Percentiles rank a stretch among this genome's conserved stretches.
Conservation (phyloP, 768 basidiomycete species). For the Russula lepida region DNA sequence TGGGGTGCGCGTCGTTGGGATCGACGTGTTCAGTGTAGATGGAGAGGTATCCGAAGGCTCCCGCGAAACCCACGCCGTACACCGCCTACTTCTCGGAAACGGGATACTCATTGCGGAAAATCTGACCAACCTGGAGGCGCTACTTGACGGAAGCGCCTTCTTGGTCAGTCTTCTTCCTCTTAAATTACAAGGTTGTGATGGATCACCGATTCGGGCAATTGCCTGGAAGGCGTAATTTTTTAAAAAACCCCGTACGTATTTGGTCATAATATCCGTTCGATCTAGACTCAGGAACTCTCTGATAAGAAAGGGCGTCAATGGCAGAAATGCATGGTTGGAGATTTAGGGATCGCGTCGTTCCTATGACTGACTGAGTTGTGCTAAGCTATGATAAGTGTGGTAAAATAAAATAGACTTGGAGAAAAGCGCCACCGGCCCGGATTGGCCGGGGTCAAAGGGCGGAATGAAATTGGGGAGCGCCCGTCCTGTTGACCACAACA, state of each 20-base stretch:
- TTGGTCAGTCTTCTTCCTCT: constrained; percentile 52
- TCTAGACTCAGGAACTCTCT: not conserved
- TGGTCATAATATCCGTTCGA: not conserved
- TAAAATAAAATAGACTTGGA: not conserved
- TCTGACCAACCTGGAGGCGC: constrained; percentile 42
- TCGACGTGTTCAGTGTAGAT: constrained; percentile 63
- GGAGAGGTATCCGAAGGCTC: constrained; percentile 33
- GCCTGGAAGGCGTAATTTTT: constrained; percentile 37
- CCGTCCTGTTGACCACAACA: not conserved
- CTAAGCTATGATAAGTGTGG: not conserved
- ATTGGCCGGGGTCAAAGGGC: not conserved
- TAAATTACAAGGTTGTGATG: constrained; percentile 50
- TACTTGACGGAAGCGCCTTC: constrained; percentile 31
- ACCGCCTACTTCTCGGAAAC: constrained; percentile 49
- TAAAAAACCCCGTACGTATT: not conserved
- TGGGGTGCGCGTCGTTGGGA: constrained; percentile 51
- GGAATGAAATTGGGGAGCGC: no score
- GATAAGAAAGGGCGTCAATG: constrained; percentile 2
- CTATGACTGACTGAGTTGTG: not conserved
- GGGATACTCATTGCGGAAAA: constrained; percentile 68
- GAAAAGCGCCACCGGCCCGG: not conserved
- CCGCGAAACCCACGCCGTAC: constrained; percentile 35
- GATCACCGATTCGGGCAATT: constrained; percentile 63
- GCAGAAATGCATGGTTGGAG: not conserved
- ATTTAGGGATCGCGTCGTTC: not conserved